A percentile compares a stretch with the other conserved stretches of the same genome.
These are phyloP conservation scores for Carex parvula DNA, from an alignment of 176 grass and related monocot species.

Conservation along the genomic window DNA sequence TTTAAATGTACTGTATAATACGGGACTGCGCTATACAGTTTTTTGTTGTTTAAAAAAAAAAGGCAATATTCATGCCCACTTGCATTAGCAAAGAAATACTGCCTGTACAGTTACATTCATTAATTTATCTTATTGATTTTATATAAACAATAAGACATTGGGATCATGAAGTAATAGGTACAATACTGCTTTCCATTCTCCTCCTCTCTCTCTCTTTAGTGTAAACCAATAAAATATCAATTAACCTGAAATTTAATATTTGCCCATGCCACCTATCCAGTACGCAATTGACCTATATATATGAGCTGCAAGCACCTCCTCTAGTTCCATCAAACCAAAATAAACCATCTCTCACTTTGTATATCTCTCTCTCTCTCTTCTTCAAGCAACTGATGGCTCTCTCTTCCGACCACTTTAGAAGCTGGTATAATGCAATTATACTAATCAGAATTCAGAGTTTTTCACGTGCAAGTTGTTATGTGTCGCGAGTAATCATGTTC, in stretches of 20 bases:
- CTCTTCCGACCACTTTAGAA: not conserved
- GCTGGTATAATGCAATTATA: slow-evolving; percentile 26
- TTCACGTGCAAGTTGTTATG: slow-evolving; percentile 6
- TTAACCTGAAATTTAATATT: not conserved
- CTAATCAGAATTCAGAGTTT: slow-evolving; percentile 36
- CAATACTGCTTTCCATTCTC: not conserved
- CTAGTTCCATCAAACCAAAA: not conserved
- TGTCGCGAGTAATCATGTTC: not conserved
- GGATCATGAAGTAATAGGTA: not conserved
- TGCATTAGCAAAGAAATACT: too few relatives aligned
- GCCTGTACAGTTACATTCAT: not conserved
- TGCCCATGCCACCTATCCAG: too few relatives aligned
- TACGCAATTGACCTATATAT: not conserved
- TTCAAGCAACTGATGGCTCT: slow-evolving; percentile 1
- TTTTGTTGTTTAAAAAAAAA: too few relatives aligned
- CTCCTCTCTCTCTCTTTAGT: not conserved
- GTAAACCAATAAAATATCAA: not conserved
- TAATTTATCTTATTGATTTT: not conserved
- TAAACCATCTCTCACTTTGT: not conserved
- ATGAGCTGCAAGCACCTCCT: not conserved
- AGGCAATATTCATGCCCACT: too few relatives aligned
- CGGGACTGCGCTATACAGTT: too few relatives aligned
- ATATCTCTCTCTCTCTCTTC: not conserved
- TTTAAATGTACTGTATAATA: too few relatives aligned
- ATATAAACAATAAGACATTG: not conserved